phyloP scores from a whole-genome alignment of 2,329 filamentous ascomycete species.

The Phialophora chinensis region DNA sequence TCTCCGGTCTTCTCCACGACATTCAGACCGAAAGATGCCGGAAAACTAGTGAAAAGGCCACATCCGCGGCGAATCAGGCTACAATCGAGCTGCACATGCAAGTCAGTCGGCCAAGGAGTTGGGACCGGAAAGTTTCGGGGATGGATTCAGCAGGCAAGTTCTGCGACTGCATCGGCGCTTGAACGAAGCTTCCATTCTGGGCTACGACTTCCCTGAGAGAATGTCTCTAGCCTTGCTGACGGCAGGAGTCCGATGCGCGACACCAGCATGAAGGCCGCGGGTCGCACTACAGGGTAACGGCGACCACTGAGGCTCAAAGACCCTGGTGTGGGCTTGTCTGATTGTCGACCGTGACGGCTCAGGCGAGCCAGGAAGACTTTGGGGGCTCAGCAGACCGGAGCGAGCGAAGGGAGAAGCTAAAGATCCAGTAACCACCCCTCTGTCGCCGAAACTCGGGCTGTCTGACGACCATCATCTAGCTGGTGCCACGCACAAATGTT shows the following conservation, averaged over 20 bases:
- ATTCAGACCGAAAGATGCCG: background rate
- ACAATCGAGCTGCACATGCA: constrained; percentile 1
- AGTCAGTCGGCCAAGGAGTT: background rate
- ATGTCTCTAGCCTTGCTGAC: background rate
- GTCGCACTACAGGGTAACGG: background rate
- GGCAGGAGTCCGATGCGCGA: background rate
- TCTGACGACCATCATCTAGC: background rate
- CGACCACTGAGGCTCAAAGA: background rate
- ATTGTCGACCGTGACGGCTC: background rate
- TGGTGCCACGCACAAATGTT: background rate
- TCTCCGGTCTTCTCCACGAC: background rate
- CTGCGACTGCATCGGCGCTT: background rate
- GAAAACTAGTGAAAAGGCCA: background rate
- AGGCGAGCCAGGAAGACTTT: background rate
- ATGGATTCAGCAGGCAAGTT: background rate
- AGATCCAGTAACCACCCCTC: background rate
- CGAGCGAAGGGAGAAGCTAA: background rate
- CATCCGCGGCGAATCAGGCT: background rate
- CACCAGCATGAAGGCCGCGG: background rate
- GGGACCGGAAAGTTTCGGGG: background rate
- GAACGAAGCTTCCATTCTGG: background rate
- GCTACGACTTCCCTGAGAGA: background rate
- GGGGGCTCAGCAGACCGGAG: background rate
- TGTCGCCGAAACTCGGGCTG: background rate
- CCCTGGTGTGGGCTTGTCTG: background rate